Evolutionary conservation across 352 stramenopile species (phyloP).

Genomic region (Pythium rhizo-oryzae): DNA sequence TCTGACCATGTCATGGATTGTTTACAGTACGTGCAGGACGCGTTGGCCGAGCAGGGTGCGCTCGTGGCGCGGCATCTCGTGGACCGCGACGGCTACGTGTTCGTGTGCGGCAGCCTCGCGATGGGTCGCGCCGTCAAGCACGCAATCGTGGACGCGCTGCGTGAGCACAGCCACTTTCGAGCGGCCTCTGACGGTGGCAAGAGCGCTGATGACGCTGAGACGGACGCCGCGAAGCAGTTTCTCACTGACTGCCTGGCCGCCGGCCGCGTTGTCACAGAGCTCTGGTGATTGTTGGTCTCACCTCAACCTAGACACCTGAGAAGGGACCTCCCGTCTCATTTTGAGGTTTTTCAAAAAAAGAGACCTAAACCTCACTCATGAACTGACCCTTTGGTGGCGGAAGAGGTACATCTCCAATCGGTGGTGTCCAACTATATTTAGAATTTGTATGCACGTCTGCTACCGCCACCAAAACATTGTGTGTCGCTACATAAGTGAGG

Average conservation of each 20-base stretch:
- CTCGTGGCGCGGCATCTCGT: slow-evolving; percentile 64
- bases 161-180: slow-evolving; percentile 37
- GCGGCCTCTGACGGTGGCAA: slow-evolving; percentile 17
- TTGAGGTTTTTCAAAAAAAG: slow-evolving; percentile 4
- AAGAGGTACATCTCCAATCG: not conserved
- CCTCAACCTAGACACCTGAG: slow-evolving; percentile 3
- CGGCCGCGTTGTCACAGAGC: slow-evolving; percentile 65
- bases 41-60: slow-evolving; percentile 53
- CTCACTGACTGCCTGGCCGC: slow-evolving; percentile 47
- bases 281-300: slow-evolving; percentile 48
- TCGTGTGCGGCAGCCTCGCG: slow-evolving; percentile 73
- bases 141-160: slow-evolving; percentile 50
- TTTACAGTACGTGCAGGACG: slow-evolving; percentile 74
- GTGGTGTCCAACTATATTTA: not conserved
- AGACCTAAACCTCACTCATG: not conserved
- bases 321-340: not conserved
- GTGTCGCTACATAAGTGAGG: not conserved
- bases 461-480: not conserved
- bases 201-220: slow-evolving; percentile 30
- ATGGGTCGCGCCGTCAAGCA: slow-evolving; percentile 83
- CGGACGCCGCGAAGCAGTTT: slow-evolving; percentile 47
- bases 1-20: not conserved
- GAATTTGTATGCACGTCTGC: not conserved
- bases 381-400: not conserved
- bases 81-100: slow-evolving; percentile 61